A percentile compares a stretch with the other conserved stretches of the same genome.
These are phyloP conservation scores for Dalbergia cochinchinensis DNA, from an alignment of 306 rosid species.

Conservation along the genomic window DNA sequence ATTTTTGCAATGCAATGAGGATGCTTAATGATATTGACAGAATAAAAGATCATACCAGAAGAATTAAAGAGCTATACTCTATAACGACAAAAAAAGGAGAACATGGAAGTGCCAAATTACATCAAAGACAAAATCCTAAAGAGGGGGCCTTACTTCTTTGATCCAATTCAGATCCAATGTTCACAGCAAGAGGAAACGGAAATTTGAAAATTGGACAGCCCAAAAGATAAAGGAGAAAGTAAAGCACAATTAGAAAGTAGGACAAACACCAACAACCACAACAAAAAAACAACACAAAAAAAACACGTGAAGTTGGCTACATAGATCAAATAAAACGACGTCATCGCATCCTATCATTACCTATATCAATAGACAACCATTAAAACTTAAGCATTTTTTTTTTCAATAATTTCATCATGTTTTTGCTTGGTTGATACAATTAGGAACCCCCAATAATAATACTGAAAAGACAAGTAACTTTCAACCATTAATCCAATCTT, in stretches of 20 bases:
- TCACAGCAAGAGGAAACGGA: constrained; percentile 31
- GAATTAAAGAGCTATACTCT: constrained; percentile 10
- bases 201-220: constrained; percentile 9
- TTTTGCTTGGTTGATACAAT: too few species aligned
- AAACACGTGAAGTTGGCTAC: not conserved
- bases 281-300: too few species aligned
- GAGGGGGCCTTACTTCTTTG: not conserved
- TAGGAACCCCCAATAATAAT: too few species aligned
- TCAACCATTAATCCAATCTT: constrained; percentile 1
- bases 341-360: not conserved
- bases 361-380: not conserved
- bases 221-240: not conserved
- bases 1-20: constrained; percentile 27
- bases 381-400: too few species aligned
- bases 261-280: not conserved
- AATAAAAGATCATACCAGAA: constrained; percentile 28
- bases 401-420: too few species aligned
- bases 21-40: constrained; percentile 19
- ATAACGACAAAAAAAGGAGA: constrained; percentile 5
- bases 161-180: constrained; percentile 20
- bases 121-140: constrained; percentile 1
- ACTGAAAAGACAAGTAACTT: not conserved
- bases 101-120: not conserved
- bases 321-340: not conserved
- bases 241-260: not conserved